A percentile compares a stretch with the other conserved stretches of the same genome.
These are phyloP conservation scores for Aspergillus coremiiformis DNA, from an alignment of 495 filamentous ascomycete species.

Conservation along the genomic window DNA sequence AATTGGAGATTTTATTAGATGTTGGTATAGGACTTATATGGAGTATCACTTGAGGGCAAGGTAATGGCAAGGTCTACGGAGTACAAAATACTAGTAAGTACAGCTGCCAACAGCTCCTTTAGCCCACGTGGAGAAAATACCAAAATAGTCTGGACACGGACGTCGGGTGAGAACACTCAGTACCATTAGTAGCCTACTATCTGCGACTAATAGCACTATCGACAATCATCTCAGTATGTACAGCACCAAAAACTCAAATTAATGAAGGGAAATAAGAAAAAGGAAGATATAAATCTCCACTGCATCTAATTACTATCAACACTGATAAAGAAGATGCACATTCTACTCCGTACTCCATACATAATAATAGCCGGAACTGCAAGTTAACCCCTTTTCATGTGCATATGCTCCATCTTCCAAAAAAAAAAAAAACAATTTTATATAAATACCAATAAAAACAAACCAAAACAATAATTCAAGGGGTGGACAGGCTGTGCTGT, in stretches of 20 bases:
- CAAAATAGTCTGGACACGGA: slow-evolving; percentile 14
- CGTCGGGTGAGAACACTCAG: slow-evolving; percentile 2
- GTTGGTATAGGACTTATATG: no score
- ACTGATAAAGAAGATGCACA: background rate
- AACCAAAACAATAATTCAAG: background rate
- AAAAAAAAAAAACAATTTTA: background rate
- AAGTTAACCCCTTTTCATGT: slow-evolving; percentile 15
- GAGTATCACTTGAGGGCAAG: no score
- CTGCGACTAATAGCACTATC: background rate
- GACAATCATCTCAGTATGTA: no score
- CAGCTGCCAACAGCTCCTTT: background rate
- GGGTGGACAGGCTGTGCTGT: slow-evolving; percentile 1
- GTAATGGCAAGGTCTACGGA: no score
- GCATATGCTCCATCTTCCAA: slow-evolving; percentile 9
- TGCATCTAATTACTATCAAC: background rate
- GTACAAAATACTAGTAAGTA: no score
- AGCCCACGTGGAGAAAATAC: slow-evolving; percentile 17
- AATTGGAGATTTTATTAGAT: no score
- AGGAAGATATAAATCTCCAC: background rate
- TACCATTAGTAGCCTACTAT: background rate
- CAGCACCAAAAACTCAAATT: no score
- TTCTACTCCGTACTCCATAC: background rate
- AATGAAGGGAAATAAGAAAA: background rate
- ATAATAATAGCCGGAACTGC: no score
- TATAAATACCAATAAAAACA: background rate